A percentile compares a stretch with the other conserved stretches of the same genome.
These are phyloP conservation scores for Monosporascus sp. DNA, from an alignment of 2,329 filamentous ascomycete genomes.

Conservation along the genomic window DNA sequence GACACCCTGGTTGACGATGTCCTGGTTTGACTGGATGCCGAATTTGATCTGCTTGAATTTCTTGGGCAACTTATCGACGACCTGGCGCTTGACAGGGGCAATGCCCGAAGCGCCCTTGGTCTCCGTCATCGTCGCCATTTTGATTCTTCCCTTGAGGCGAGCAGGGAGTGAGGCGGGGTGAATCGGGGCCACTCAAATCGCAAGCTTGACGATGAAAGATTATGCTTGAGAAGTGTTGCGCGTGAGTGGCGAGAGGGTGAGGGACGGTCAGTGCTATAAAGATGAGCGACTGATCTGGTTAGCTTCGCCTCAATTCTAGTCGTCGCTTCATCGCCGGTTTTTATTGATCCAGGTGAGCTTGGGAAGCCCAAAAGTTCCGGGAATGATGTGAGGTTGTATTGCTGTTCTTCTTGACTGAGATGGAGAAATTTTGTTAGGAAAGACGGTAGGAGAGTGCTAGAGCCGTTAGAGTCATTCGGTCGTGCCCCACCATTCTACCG, in stretches of 20 bases:
- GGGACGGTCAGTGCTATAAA: background rate
- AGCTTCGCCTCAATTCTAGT: background rate
- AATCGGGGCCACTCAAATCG: background rate
- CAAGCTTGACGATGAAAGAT: background rate
- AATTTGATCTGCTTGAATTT: slow-evolving; percentile 92
- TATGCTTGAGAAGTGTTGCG: background rate
- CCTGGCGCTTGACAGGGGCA: slow-evolving; percentile 69
- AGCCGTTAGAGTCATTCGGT: slow-evolving; percentile 19
- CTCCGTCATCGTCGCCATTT: slow-evolving; percentile 23
- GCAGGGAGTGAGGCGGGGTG: background rate
- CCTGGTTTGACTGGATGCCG: slow-evolving; percentile 88
- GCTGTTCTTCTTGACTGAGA: background rate
- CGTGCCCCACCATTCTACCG: slow-evolving; percentile 24
- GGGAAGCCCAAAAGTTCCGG: background rate
- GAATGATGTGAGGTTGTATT: background rate
- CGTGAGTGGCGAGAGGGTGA: too few relatives aligned
- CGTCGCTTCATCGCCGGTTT: background rate
- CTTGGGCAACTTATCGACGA: slow-evolving; percentile 83
- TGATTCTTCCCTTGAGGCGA: background rate
- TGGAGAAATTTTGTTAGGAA: background rate
- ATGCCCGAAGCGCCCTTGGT: slow-evolving; percentile 16
- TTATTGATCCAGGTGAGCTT: background rate
- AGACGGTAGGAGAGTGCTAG: background rate
- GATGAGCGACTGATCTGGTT: background rate
- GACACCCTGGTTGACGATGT: slow-evolving; percentile 92